phyloP scores from a whole-genome alignment of 306 rosid species.

The Aeschynomene evenia region DNA sequence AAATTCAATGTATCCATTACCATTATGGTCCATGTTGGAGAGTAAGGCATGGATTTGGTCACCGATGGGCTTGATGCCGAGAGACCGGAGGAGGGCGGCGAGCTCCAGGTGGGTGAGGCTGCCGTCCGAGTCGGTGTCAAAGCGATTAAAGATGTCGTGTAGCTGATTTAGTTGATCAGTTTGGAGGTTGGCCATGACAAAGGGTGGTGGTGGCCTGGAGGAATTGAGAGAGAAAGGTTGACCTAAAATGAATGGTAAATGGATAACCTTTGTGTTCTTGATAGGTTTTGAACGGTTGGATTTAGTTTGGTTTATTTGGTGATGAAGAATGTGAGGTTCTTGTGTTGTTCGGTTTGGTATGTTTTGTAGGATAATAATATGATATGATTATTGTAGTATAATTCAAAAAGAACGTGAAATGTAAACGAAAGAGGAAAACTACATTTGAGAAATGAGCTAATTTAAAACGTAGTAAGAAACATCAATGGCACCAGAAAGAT shows the following conservation, averaged over 20 bases:
- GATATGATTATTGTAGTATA: too few relatives aligned
- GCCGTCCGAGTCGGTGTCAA: constrained; percentile 87
- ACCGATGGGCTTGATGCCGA: constrained; percentile 78
- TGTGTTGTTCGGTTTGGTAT: neutral
- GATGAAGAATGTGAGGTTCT: neutral
- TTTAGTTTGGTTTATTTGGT: neutral
- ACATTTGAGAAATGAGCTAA: neutral
- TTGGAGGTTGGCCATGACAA: constrained; percentile 26
- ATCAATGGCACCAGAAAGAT: neutral
- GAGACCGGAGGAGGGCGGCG: constrained; percentile 84
- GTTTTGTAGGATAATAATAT: neutral
- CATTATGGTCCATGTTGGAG: constrained; percentile 69
- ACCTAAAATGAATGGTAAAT: neutral
- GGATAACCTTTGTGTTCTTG: neutral
- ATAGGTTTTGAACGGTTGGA: constrained; percentile 12
- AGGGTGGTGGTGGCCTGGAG: constrained; percentile 16
- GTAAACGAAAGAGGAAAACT: neutral
- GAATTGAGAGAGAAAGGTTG: neutral
- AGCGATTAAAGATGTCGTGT: constrained; percentile 65
- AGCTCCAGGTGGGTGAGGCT: constrained; percentile 92
- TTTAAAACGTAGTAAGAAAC: neutral
- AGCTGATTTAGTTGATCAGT: constrained; percentile 63
- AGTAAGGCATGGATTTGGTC: constrained; percentile 62
- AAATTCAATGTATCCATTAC: constrained; percentile 72
- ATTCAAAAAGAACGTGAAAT: too few relatives aligned